A percentile compares a stretch with the other conserved stretches of the same genome.
Conservation (phyloP, 2,329 filamentous ascomycete genomes). For the Fusarium devonianum region DNA sequence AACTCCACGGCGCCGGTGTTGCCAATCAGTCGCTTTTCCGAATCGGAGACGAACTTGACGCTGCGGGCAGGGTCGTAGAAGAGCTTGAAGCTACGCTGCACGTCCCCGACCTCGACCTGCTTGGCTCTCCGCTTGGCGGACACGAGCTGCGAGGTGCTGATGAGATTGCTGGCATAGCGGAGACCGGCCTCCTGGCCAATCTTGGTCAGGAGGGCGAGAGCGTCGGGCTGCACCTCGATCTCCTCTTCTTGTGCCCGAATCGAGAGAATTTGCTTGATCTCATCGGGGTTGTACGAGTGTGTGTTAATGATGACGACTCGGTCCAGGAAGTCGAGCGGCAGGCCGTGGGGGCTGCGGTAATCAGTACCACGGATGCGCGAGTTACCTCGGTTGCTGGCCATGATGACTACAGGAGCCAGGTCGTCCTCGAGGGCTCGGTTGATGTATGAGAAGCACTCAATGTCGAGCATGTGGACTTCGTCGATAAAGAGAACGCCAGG, state of each 20-base stretch:
- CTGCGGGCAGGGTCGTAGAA: slow-evolving; percentile 92
- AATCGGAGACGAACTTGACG: slow-evolving; percentile 88
- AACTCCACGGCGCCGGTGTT: slow-evolving; percentile 84
- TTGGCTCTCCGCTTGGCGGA: slow-evolving; percentile 84
- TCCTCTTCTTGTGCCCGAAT: slow-evolving; percentile 97
- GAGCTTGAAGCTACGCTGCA: slow-evolving; percentile 90
- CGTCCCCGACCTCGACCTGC: slow-evolving; percentile 85
- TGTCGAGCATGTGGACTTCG: slow-evolving; percentile 99
- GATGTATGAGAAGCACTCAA: slow-evolving; percentile 98
- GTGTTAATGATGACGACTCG: slow-evolving; percentile 97
- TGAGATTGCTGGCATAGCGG: slow-evolving; percentile 96
- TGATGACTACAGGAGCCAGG: slow-evolving; percentile 95
- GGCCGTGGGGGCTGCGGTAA: slow-evolving; percentile 90
- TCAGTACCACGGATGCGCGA: slow-evolving; percentile 92
- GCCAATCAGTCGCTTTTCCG: slow-evolving; percentile 91
- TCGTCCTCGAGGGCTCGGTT: slow-evolving; percentile 96
- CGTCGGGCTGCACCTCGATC: slow-evolving; percentile 88
- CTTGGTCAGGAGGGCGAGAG: slow-evolving; percentile 91
- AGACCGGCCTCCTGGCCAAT: slow-evolving; percentile 92
- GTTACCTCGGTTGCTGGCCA: slow-evolving; percentile 96
- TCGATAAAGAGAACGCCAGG: slow-evolving; percentile 98
- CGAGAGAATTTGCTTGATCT: slow-evolving; percentile 90
- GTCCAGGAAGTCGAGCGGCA: slow-evolving; percentile 95
- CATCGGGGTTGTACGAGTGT: slow-evolving; percentile 79
- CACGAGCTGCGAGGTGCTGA: slow-evolving; percentile 90